Conservation (phyloP, 2,329 filamentous ascomycete genomes). For the Curvularia verruculosa region DNA sequence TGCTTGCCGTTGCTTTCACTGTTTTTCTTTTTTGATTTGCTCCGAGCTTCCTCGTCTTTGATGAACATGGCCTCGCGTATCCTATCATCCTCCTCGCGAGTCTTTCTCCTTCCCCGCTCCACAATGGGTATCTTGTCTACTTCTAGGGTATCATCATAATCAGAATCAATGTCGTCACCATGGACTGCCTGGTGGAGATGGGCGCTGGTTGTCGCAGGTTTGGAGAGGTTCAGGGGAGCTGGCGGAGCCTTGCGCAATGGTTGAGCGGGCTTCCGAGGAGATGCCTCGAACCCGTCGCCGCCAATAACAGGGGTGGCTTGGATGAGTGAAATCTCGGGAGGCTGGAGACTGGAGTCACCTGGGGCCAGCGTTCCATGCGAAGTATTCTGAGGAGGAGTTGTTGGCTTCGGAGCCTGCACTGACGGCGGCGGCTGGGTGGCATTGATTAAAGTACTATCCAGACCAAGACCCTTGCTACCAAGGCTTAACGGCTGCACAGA, state of each 20-base stretch:
- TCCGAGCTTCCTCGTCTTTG: slow-evolving; percentile 72
- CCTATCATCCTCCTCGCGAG: slow-evolving; percentile 84
- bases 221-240: slow-evolving; percentile 76
- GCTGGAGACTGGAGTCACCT: slow-evolving; percentile 27
- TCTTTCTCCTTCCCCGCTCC: slow-evolving; percentile 77
- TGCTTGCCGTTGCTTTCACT: slow-evolving; percentile 59
- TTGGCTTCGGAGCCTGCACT: slow-evolving; percentile 18
- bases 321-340: slow-evolving; percentile 47
- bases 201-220: slow-evolving; percentile 50
- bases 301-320: slow-evolving; percentile 49
- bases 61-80: slow-evolving; percentile 72
- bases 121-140: slow-evolving; percentile 66
- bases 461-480: slow-evolving; percentile 30
- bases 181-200: slow-evolving; percentile 54
- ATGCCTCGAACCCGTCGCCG: slow-evolving; percentile 45
- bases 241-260: slow-evolving; percentile 80
- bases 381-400: slow-evolving; percentile 21
- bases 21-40: slow-evolving; percentile 73
- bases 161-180: slow-evolving; percentile 74
- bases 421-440: slow-evolving; percentile 14
- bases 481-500: slow-evolving; percentile 40
- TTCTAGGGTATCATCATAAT: slow-evolving; percentile 80
- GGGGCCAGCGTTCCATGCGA: slow-evolving; percentile 16
- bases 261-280: slow-evolving; percentile 39
- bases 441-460: slow-evolving; percentile 29